Conservation (phyloP, 352 stramenopile genomes). For the Pilasporangium apinafurcum region DNA sequence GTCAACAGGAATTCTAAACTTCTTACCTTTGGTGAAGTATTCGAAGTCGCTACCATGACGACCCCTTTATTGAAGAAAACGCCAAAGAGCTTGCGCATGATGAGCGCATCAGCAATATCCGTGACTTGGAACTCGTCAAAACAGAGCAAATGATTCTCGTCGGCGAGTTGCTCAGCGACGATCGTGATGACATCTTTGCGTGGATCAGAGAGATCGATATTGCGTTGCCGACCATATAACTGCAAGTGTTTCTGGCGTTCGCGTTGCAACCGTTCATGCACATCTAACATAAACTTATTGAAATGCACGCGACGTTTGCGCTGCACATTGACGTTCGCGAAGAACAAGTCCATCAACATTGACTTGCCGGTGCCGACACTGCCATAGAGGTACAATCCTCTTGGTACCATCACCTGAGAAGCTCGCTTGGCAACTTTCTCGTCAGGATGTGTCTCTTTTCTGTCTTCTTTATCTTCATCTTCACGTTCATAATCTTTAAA, state of each 20-base stretch:
- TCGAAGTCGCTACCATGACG: constrained; percentile 95
- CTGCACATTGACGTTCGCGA: constrained; percentile 33
- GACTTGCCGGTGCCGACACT: constrained; percentile 95
- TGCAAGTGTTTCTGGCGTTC: constrained; percentile 87
- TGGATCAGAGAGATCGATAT: constrained; percentile 78
- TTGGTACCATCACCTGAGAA: constrained; percentile 36
- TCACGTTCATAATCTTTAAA: background rate
- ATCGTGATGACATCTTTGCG: constrained; percentile 62
- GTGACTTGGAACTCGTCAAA: constrained; percentile 99
- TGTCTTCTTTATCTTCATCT: background rate
- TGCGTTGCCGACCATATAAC: constrained; percentile 73
- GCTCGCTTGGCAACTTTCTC: background rate
- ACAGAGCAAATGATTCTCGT: constrained; percentile 90
- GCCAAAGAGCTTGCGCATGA: constrained; percentile 93
- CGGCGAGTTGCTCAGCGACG: constrained; percentile 83
- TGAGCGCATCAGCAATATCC: constrained; percentile 96
- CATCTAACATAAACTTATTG: constrained; percentile 96
- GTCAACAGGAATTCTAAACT: no score
- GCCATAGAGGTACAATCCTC: constrained; percentile 94
- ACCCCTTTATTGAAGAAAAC: constrained; percentile 86
- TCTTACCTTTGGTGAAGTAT: constrained; percentile 68
- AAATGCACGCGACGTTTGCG: constrained; percentile 94
- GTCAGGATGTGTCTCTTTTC: background rate
- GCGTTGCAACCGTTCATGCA: constrained; percentile 90
- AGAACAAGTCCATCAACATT: constrained; percentile 97